Base-by-base conservation (phyloP, 345 rosid genomes). In the Cochlearia excelsa region DNA sequence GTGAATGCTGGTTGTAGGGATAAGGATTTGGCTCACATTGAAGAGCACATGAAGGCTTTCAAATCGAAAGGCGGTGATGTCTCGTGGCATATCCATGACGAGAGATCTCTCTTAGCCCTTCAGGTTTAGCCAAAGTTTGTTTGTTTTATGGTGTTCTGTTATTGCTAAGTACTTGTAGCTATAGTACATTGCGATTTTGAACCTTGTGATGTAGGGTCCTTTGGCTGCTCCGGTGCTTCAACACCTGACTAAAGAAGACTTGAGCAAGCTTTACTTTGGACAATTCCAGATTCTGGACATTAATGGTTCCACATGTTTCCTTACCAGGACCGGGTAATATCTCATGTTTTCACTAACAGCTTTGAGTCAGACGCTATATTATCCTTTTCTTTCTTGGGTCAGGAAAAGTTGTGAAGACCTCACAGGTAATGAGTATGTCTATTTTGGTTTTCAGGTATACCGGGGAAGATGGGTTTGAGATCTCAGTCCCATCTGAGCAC, bases 1-100 rank as follows among this genome's bases (percentile, higher is more conserved):
- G 97, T 94, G 54, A 90, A 90, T 84, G 99, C 97, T 40, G 99
- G 99, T 27, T 94, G 97, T 71, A 85, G 99, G 70, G 99, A 89
- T 62, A 89, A 93, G 83, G 99, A 93, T 79, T 79, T 93, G 65
- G 97, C 99, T 70, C 97, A 93, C 64, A 87, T 93, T 35, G 97
- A 93, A 74, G 85, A 77, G 71, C 97, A 93, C 46, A 85, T 93
- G 97, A 94, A 90, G 75, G 80, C 92, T 52, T 94, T 87, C 75
- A 85, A 81, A 63, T 77, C 85, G 63, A 90, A 87, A 75, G 97
- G 97, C 57, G 96, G 99, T 23, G 87, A 85, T 81, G 97, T 94
- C 68, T 80, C 82, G 0, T 94, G 99, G 97, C 93, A 90, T 73
- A 80, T 94, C 54, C 95, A 90, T 48, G 99, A 94, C 31, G 99